A percentile compares a stretch with the other conserved stretches of the same genome.
Evolutionary conservation across 257 asterid genomes (phyloP).

Genomic region (Nicotiana sylvestris): DNA sequence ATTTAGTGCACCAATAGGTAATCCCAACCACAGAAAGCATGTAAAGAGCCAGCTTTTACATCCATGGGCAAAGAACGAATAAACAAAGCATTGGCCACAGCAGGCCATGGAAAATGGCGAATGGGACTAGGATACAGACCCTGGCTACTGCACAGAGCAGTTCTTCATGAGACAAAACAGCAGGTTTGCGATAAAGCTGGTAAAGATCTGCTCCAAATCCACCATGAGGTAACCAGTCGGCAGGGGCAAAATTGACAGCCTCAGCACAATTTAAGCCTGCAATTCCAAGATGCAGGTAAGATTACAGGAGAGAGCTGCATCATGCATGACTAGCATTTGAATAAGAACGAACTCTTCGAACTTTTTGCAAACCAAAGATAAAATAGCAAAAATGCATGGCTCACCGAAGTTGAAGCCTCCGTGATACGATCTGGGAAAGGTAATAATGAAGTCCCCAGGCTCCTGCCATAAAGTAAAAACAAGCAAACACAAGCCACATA

Average conservation of each 20-base stretch:
- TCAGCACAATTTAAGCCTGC: conserved; percentile 96
- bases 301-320: background rate
- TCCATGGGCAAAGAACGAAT: background rate
- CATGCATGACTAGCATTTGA: conserved; percentile 12
- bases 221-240: conserved; percentile 98
- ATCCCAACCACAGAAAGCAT: background rate
- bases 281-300: conserved; percentile 26
- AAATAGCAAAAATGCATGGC: conserved; percentile 19
- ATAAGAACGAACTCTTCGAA: background rate
- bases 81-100: background rate
- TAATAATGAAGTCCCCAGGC: conserved; percentile 94
- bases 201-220: conserved; percentile 95
- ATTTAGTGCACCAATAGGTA: background rate
- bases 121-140: conserved; percentile 38
- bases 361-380: conserved; percentile 9
- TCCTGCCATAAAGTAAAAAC: conserved; percentile 48
- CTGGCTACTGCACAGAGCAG: conserved; percentile 79
- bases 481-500: background rate
- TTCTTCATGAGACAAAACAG: conserved; percentile 94
- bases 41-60: background rate
- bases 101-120: background rate
- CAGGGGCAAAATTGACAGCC: conserved; percentile 99
- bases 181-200: conserved; percentile 75
- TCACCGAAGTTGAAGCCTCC: conserved; percentile 98
- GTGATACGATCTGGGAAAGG: conserved; percentile 95